phyloP scores from a whole-genome alignment of 768 basidiomycete species.

The Auriscalpium orientale region DNA sequence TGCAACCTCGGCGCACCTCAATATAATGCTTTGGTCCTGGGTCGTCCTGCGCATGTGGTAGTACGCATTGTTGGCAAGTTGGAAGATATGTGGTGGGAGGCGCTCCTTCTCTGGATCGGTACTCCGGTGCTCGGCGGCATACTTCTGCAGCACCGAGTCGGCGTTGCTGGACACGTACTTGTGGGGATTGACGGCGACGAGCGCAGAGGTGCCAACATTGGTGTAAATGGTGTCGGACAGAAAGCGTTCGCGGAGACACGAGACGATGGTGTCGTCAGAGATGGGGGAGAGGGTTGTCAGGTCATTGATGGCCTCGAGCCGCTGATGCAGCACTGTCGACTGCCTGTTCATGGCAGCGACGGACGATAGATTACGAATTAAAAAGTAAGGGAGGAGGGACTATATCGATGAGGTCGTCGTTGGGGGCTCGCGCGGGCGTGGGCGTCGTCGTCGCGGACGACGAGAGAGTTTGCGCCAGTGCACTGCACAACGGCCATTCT shows the following conservation, averaged over 20 bases:
- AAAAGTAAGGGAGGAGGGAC: background rate
- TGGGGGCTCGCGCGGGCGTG: background rate
- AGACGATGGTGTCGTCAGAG: slow-evolving; percentile 79
- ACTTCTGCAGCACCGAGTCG: slow-evolving; percentile 78
- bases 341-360: slow-evolving; percentile 32
- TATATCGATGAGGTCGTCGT: background rate
- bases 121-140: slow-evolving; percentile 80
- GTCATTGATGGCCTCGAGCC: slow-evolving; percentile 67
- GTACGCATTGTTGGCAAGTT: slow-evolving; percentile 85
- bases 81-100: slow-evolving; percentile 85
- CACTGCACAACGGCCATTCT: too few species aligned
- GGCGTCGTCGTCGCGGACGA: slow-evolving; percentile 3
- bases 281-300: slow-evolving; percentile 57
- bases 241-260: slow-evolving; percentile 81
- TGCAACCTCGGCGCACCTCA: slow-evolving; percentile 50
- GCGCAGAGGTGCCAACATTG: slow-evolving; percentile 53
- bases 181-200: slow-evolving; percentile 90
- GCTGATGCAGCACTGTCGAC: slow-evolving; percentile 50
- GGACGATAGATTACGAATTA: slow-evolving; percentile 1
- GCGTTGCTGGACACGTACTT: slow-evolving; percentile 81
- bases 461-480: background rate
- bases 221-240: slow-evolving; percentile 82
- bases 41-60: slow-evolving; percentile 93
- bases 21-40: slow-evolving; percentile 85
- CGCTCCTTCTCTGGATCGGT: slow-evolving; percentile 52